These are phyloP conservation scores for Vicia faba DNA, from an alignment of 306 rosid species.

Conservation along the genomic window DNA sequence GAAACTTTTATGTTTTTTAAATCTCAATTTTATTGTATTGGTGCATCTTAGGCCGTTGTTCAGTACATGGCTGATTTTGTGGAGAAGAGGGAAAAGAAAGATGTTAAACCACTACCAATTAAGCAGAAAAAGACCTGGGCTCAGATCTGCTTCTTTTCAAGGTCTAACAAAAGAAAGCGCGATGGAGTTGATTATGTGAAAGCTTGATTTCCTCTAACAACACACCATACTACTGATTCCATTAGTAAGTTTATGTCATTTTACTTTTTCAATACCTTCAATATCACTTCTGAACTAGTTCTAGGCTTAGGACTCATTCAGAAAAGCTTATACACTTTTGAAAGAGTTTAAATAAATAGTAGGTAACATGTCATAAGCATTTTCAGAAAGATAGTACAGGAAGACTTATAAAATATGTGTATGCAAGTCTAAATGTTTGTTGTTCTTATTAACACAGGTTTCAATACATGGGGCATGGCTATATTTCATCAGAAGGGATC, in stretches of 20 bases:
- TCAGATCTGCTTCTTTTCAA: constrained; percentile 68
- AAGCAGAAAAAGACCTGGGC: constrained; percentile 81
- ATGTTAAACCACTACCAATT: constrained; percentile 53
- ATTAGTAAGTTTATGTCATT: constrained; percentile 51
- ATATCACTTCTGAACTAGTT: constrained; percentile 11
- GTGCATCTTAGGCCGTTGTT: constrained; percentile 78
- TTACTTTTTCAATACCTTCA: constrained; percentile 26
- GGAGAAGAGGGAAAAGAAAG: constrained; percentile 58
- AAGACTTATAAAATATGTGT: neutral
- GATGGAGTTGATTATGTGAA: constrained; percentile 52
- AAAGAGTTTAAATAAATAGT: neutral
- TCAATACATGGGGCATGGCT: constrained; percentile 33
- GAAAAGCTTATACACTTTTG: neutral
- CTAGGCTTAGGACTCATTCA: neutral
- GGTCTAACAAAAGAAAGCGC: constrained; percentile 78
- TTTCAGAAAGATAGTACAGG: neutral
- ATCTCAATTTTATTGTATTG: constrained; percentile 31
- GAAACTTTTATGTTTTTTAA: constrained; percentile 7
- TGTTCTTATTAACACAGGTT: constrained; percentile 14
- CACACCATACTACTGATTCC: constrained; percentile 31
- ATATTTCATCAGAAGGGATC: constrained; percentile 28
- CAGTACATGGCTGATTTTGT: constrained; percentile 73
- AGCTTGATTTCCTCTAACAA: constrained; percentile 47
- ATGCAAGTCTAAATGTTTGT: constrained; percentile 1
- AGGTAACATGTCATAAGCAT: neutral